Conservation (phyloP, 768 basidiomycete genomes). For the Boletus sensibilis region DNA sequence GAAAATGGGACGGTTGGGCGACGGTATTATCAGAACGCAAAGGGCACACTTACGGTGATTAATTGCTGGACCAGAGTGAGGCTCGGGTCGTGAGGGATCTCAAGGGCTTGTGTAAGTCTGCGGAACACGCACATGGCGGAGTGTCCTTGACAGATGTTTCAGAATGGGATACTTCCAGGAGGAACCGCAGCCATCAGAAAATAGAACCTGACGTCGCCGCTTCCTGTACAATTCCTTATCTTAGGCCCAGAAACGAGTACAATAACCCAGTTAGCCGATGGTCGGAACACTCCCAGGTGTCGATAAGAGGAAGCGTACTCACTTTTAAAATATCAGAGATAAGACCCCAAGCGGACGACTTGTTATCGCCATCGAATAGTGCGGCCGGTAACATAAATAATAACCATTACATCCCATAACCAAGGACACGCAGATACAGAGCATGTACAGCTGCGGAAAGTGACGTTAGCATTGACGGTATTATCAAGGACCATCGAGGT, state of each 20-base stretch:
- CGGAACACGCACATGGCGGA: constrained; percentile 25
- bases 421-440: background rate
- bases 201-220: background rate
- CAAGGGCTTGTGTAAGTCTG: constrained; percentile 36
- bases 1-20: constrained; percentile 8
- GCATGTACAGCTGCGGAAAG: constrained; percentile 4
- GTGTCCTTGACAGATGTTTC: constrained; percentile 1
- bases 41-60: constrained; percentile 45
- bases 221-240: constrained; percentile 16
- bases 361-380: background rate
- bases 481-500: constrained; percentile 1
- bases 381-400: background rate
- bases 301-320: background rate
- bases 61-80: constrained; percentile 56
- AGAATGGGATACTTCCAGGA: background rate
- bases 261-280: background rate
- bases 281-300: background rate
- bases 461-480: constrained; percentile 5
- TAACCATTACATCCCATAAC: background rate
- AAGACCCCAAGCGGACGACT: background rate
- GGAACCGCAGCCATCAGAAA: background rate
- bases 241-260: background rate
- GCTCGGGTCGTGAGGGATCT: constrained; percentile 54
- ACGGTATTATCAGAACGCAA: background rate
- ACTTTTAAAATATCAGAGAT: background rate